Base-by-base conservation (phyloP, 2,329 filamentous ascomycete species). In the Beauveria sp. region DNA sequence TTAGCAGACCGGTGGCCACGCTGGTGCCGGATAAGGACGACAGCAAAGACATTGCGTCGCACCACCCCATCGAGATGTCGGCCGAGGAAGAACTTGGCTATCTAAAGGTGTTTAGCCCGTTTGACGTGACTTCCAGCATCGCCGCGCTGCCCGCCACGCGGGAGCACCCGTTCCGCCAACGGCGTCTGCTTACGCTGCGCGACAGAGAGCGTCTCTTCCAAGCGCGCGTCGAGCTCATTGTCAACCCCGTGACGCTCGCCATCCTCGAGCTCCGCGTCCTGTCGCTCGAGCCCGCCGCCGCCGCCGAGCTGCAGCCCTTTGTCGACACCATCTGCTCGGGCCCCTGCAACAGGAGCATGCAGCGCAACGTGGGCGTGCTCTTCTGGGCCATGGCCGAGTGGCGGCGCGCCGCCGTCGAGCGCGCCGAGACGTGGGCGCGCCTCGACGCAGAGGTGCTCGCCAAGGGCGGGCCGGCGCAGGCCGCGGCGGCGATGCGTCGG, bases 301-400 rank as follows among this genome's bases (percentile, higher is more conserved):
- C 79, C 31, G 68, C 75, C 0, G 88, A 90, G 67, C 76, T 91
- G 0, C 78, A 78, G 0, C 73, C 79, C 0, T 87, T 86, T 54
- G 65, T 85, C 3, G 72, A 79, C 1, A 75, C 72, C 54, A 67
- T 84, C 16, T 73, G 64, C 71, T 68, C 66, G 63, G 74, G 66
- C 64, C 49, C 38, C 7, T 73, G 67, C 70, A 70, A 74, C 73
- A 77, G 78, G n/a, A 77, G 77, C 0, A 73, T 83, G 64, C 75
- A 77, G 8, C 77, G 78, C 42, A 88, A 90, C 64, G 72, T 89
- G 0, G 80, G 80, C 22, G 79, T 86, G 6, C 68, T 88, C 0
- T 80, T 81, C 5, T 90, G 87, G 86, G 87, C 86, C 0, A 85
- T 90, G 78, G 80, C 81, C 14, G 85, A 88, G 56, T 90, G 88